Conservation (phyloP, 192 early-diverging fungal genomes). For the Spizellomyces sp. region DNA sequence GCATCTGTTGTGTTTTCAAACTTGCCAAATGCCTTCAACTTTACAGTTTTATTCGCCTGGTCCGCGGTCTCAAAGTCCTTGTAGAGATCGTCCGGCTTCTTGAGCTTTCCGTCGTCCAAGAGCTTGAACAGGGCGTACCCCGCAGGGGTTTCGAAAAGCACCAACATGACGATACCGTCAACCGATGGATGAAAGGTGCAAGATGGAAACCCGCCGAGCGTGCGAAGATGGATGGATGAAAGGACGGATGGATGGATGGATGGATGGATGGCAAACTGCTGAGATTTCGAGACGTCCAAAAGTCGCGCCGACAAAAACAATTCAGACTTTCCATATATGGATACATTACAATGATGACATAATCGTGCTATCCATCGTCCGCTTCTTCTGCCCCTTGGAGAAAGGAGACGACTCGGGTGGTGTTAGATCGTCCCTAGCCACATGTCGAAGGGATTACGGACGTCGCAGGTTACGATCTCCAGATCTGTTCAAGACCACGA, state of each 20-base stretch:
- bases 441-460: no score
- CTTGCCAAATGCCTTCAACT: constrained; percentile 94
- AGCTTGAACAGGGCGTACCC: constrained; percentile 97
- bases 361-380: no score
- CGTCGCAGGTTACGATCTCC: no score
- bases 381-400: no score
- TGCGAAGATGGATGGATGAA: constrained; percentile 16
- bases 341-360: no score
- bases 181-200: neutral
- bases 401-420: no score
- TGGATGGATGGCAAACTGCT: constrained; percentile 1
- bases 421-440: no score
- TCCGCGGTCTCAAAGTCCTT: constrained; percentile 89
- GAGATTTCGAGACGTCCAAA: no score
- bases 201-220: neutral
- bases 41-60: constrained; percentile 86
- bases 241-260: constrained; percentile 20
- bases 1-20: constrained; percentile 99
- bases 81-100: constrained; percentile 83
- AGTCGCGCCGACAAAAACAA: no score
- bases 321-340: no score
- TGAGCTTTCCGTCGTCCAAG: constrained; percentile 85
- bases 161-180: constrained; percentile 62
- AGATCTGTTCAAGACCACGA: no score
- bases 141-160: constrained; percentile 96